Conservation (phyloP, 768 basidiomycete genomes). For the Tricholoma flavovirens region DNA sequence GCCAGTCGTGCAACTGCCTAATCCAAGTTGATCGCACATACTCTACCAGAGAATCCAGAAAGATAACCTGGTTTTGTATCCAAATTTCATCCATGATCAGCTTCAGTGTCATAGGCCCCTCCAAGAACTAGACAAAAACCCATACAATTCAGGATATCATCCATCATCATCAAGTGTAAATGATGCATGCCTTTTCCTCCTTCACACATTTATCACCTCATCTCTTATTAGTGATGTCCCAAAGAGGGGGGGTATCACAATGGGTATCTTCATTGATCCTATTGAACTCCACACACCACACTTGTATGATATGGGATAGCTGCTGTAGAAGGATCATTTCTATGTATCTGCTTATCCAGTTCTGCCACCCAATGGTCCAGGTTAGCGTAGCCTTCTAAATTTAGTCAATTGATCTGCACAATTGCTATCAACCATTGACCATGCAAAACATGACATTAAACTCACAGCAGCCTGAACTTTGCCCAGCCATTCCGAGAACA, state of each 20-base stretch:
- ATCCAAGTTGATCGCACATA: slow-evolving; percentile 89
- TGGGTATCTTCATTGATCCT: slow-evolving; percentile 64
- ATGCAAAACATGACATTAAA: slow-evolving; percentile 2
- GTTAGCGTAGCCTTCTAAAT: slow-evolving; percentile 94
- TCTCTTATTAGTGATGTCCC: slow-evolving; percentile 60
- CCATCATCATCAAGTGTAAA: neutral
- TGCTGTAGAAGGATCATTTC: slow-evolving; percentile 75
- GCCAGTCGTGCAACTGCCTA: slow-evolving; percentile 82
- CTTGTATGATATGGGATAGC: slow-evolving; percentile 69
- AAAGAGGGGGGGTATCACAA: slow-evolving; percentile 42
- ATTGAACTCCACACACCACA: slow-evolving; percentile 88
- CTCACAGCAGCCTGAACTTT: slow-evolving; percentile 81
- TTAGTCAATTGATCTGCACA: slow-evolving; percentile 83
- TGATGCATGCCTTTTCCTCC: slow-evolving; percentile 54
- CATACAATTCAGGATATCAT: neutral
- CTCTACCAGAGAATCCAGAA: no score
- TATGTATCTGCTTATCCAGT: slow-evolving; percentile 75
- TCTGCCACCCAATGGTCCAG: no score
- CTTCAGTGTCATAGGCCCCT: slow-evolving; percentile 72
- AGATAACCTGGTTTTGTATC: no score
- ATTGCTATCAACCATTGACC: neutral
- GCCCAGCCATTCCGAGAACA: slow-evolving; percentile 71
- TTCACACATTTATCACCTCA: slow-evolving; percentile 61
- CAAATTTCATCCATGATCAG: no score
- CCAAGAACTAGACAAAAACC: slow-evolving; percentile 45